Percentiles rank a stretch among this genome's conserved stretches.
Conservation (phyloP, 345 rosid species). For the Noccaea bulbosa region DNA sequence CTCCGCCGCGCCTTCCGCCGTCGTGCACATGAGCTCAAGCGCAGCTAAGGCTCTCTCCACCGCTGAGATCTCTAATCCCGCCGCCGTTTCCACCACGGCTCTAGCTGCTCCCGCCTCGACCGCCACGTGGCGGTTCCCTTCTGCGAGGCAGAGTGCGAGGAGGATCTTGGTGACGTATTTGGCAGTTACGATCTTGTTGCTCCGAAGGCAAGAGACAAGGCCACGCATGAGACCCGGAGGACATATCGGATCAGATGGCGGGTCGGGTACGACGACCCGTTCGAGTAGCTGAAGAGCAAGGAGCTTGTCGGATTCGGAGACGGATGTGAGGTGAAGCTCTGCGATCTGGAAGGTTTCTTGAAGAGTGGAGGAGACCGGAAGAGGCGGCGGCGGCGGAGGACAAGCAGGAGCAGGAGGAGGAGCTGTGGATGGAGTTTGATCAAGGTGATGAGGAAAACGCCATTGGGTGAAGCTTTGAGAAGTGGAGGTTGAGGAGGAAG, state of each 20-base stretch:
- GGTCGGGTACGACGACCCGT: constrained; percentile 73
- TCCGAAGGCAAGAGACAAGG: constrained; percentile 56
- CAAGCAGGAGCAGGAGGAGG: constrained; percentile 41
- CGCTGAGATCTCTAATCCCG: constrained; percentile 69
- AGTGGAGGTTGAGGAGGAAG: constrained; percentile 76
- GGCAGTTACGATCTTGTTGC: constrained; percentile 49
- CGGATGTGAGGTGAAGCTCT: constrained; percentile 64
- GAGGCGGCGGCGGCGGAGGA: constrained; percentile 49
- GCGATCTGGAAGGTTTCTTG: constrained; percentile 72
- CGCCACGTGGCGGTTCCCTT: constrained; percentile 77
- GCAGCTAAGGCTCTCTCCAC: constrained; percentile 85
- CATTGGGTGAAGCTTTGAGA: constrained; percentile 95
- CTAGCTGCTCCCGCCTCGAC: constrained; percentile 78
- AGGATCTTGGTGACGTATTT: constrained; percentile 76
- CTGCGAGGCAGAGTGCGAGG: constrained; percentile 76
- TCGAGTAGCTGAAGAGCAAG: constrained; percentile 74
- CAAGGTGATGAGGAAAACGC: constrained; percentile 65
- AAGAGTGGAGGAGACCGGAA: constrained; percentile 50
- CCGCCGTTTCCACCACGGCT: constrained; percentile 66
- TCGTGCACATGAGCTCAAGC: constrained; percentile 80
- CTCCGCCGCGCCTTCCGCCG: constrained; percentile 76
- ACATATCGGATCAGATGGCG: constrained; percentile 71
- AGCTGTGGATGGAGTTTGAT: constrained; percentile 51
- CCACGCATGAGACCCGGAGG: constrained; percentile 72
- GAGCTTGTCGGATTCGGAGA: constrained; percentile 63